Percentiles rank a stretch among this genome's conserved stretches.
Evolutionary conservation across 129 eudicot genomes (phyloP).

Genomic region (Logfia minima): DNA sequence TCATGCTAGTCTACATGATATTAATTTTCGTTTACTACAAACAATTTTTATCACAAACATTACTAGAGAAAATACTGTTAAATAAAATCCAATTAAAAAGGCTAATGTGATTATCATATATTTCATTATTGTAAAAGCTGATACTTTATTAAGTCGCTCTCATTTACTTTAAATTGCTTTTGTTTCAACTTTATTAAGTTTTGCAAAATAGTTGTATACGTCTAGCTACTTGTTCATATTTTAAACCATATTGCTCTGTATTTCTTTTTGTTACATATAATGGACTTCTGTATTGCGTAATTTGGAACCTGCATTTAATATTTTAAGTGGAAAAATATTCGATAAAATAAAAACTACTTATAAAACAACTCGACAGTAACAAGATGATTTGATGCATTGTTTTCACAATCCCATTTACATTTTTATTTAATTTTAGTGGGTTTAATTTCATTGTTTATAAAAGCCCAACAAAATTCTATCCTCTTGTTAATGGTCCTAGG

Average conservation of each 20-base stretch:
- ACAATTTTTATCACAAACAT: not conserved
- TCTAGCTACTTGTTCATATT: not conserved
- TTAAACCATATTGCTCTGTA: not conserved
- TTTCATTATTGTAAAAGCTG: slow-evolving; percentile 7
- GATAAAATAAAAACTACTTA: too few relatives aligned
- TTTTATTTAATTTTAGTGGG: not conserved
- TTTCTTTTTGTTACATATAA: not conserved
- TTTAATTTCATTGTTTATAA: slow-evolving; percentile 24
- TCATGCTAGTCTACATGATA: not conserved
- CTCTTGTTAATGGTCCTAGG: slow-evolving; percentile 8
- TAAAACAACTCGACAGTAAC: not conserved
- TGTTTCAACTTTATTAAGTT: not conserved
- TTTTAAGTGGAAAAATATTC: too few relatives aligned
- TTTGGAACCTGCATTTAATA: too few relatives aligned
- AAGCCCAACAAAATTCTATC: slow-evolving; percentile 19
- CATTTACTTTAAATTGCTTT: not conserved
- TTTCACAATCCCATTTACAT: slow-evolving; percentile 1
- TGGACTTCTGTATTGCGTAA: too few relatives aligned
- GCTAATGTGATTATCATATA: slow-evolving; percentile 3
- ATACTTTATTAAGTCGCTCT: slow-evolving; percentile 6
- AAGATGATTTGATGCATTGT: not conserved
- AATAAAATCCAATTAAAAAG: slow-evolving; percentile 21
- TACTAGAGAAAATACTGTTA: not conserved
- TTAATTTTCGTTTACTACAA: not conserved
- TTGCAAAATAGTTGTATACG: not conserved